A percentile compares a stretch with the other conserved stretches of the same genome.
Evolutionary conservation across 176 grass and related monocot species (phyloP).

Genomic region (Stipa capillata): DNA sequence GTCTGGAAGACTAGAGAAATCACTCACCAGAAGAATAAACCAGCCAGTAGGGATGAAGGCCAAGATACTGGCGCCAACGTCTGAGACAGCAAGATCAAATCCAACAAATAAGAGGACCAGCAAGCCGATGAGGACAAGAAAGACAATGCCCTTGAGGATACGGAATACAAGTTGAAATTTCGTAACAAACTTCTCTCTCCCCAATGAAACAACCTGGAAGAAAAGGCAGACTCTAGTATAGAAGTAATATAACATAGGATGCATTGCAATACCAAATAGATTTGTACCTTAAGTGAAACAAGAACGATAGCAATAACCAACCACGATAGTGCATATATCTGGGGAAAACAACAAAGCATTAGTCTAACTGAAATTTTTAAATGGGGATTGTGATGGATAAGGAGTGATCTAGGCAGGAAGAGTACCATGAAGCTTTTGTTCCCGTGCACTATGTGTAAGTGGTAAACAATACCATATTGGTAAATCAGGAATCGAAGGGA

Average conservation of each 20-base stretch:
- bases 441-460: constrained; percentile 45
- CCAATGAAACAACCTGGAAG: constrained; percentile 50
- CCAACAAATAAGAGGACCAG: constrained; percentile 33
- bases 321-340: constrained; percentile 71
- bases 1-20: neutral
- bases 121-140: constrained; percentile 28
- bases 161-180: constrained; percentile 58
- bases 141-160: constrained; percentile 47
- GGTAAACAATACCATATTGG: constrained; percentile 77
- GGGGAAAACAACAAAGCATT: constrained; percentile 16
- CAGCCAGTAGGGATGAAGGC: constrained; percentile 72
- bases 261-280: neutral
- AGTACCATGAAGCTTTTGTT: constrained; percentile 55
- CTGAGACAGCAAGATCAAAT: constrained; percentile 25
- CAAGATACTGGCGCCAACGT: constrained; percentile 47
- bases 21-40: constrained; percentile 61
- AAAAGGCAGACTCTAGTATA: neutral
- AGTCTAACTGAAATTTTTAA: neutral
- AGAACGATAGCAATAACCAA: constrained; percentile 45
- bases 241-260: neutral
- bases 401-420: neutral
- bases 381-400: neutral
- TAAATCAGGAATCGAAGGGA: constrained; percentile 61
- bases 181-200: constrained; percentile 46
- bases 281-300: constrained; percentile 49